These are phyloP conservation scores for Termitomyces sp. DNA, from an alignment of 768 basidiomycete species.

Conservation along the genomic window DNA sequence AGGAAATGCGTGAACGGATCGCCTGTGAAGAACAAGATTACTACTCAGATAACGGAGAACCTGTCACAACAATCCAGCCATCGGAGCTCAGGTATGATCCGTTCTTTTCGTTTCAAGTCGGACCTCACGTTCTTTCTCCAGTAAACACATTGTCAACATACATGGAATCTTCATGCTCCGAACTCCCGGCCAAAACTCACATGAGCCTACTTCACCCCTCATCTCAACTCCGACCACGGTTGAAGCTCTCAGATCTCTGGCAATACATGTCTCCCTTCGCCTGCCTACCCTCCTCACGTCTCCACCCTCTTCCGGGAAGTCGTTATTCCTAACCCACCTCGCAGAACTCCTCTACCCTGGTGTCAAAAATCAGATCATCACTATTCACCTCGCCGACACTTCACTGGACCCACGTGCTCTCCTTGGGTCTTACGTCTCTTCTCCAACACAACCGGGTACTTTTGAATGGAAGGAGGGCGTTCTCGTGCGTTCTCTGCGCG, in stretches of 20 bases:
- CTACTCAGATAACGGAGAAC: slow-evolving; percentile 35
- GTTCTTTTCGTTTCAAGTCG: not conserved
- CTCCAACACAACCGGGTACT: slow-evolving; percentile 71
- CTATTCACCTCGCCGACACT: slow-evolving; percentile 89
- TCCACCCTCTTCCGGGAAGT: slow-evolving; percentile 85
- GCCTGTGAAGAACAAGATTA: slow-evolving; percentile 37
- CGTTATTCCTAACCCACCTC: slow-evolving; percentile 72
- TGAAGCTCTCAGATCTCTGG: slow-evolving; percentile 54
- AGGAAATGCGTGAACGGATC: slow-evolving; percentile 42
- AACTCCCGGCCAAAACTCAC: slow-evolving; percentile 19
- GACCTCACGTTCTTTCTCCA: slow-evolving; percentile 21
- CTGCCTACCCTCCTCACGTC: slow-evolving; percentile 82
- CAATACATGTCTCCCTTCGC: slow-evolving; percentile 58
- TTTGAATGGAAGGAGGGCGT: slow-evolving; percentile 98
- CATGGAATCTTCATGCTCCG: slow-evolving; percentile 66
- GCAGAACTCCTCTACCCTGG: slow-evolving; percentile 59
- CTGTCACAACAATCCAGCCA: slow-evolving; percentile 28
- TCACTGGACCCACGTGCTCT: slow-evolving; percentile 92
- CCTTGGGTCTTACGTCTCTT: slow-evolving; percentile 90
- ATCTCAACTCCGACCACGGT: slow-evolving; percentile 63
- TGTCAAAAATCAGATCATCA: slow-evolving; percentile 64
- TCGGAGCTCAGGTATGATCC: slow-evolving; percentile 51
- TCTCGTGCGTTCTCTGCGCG: slow-evolving; percentile 80
- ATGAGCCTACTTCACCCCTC: slow-evolving; percentile 30
- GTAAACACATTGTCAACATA: slow-evolving; percentile 54